Evolutionary conservation across 345 rosid genomes (phyloP).

Genomic region (Syzygium grande): DNA sequence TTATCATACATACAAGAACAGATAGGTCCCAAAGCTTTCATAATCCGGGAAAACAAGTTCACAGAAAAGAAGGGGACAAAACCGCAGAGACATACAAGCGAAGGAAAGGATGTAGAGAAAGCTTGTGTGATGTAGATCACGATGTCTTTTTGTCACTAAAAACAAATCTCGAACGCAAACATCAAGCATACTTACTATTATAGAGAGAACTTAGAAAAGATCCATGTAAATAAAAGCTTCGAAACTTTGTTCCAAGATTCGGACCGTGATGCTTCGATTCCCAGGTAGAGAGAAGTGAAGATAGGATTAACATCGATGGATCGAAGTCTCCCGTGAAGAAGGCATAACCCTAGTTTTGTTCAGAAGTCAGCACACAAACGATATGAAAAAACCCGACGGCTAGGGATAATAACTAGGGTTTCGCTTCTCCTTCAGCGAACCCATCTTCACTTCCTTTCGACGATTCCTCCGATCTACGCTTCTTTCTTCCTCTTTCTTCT

Average conservation of each 20-base stretch:
- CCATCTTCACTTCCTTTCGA: conserved; percentile 11
- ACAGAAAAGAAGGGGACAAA: background rate
- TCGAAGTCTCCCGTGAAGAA: background rate
- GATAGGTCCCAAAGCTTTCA: background rate
- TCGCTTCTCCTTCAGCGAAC: conserved; percentile 31
- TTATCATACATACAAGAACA: background rate
- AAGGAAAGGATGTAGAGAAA: background rate
- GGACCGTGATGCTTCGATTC: conserved; percentile 66
- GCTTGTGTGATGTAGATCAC: background rate
- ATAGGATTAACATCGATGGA: background rate
- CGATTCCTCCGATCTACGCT: background rate
- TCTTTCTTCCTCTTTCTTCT: conserved; percentile 4
- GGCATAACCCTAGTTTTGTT: background rate
- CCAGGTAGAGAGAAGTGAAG: conserved; percentile 21
- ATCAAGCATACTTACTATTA: background rate
- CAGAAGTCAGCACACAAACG: background rate
- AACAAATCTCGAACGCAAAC: background rate
- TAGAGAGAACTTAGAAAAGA: background rate
- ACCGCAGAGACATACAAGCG: background rate
- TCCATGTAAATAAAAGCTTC: background rate
- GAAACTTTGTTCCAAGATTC: conserved; percentile 22
- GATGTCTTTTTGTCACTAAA: background rate
- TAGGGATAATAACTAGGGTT: conserved; percentile 10
- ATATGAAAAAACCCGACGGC: background rate
- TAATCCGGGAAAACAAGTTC: background rate